Conservation (phyloP, 2,329 filamentous ascomycete genomes). For the Scleromitrula shiraiana region DNA sequence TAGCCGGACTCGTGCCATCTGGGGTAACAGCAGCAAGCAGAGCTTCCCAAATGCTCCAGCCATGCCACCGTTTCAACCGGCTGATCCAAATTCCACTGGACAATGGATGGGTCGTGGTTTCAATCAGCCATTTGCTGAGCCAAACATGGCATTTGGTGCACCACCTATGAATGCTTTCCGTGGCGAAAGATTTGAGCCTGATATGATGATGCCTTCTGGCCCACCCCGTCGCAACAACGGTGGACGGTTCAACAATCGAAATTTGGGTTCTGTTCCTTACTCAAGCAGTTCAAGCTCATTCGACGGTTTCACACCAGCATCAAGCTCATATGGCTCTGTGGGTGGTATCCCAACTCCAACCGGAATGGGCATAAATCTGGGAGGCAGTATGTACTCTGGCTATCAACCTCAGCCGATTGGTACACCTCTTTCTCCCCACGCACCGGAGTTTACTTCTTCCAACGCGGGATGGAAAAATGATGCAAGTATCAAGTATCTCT, state of each 20-base stretch:
- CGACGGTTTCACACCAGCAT: slow-evolving; percentile 26
- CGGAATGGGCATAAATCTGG: slow-evolving; percentile 17
- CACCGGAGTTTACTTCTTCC: slow-evolving; percentile 62
- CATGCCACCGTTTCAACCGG: slow-evolving; percentile 19
- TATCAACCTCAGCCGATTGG: slow-evolving; percentile 48
- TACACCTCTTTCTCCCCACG: slow-evolving; percentile 63
- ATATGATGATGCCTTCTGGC: slow-evolving; percentile 23
- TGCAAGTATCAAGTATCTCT: slow-evolving; percentile 23
- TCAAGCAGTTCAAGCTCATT: slow-evolving; percentile 29
- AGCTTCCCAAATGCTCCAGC: slow-evolving; percentile 26
- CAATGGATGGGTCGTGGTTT: slow-evolving; percentile 40
- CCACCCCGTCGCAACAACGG: slow-evolving; percentile 22
- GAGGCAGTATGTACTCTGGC: slow-evolving; percentile 28
- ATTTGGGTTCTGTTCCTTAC: slow-evolving; percentile 22
- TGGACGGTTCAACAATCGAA: slow-evolving; percentile 26
- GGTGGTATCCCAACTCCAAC: slow-evolving; percentile 18
- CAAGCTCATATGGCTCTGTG: slow-evolving; percentile 25
- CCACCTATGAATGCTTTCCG: slow-evolving; percentile 23
- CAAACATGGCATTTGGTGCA: slow-evolving; percentile 21
- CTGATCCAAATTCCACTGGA: slow-evolving; percentile 32
- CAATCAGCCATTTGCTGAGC: slow-evolving; percentile 27
- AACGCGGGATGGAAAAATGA: slow-evolving; percentile 30
- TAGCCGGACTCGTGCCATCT: slow-evolving; percentile 47
- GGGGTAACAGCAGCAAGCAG: slow-evolving; percentile 40
- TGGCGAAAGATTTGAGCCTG: slow-evolving; percentile 26